Base-by-base conservation (phyloP, 2,329 filamentous ascomycete genomes). In the Pseudogymnoascus sp. region DNA sequence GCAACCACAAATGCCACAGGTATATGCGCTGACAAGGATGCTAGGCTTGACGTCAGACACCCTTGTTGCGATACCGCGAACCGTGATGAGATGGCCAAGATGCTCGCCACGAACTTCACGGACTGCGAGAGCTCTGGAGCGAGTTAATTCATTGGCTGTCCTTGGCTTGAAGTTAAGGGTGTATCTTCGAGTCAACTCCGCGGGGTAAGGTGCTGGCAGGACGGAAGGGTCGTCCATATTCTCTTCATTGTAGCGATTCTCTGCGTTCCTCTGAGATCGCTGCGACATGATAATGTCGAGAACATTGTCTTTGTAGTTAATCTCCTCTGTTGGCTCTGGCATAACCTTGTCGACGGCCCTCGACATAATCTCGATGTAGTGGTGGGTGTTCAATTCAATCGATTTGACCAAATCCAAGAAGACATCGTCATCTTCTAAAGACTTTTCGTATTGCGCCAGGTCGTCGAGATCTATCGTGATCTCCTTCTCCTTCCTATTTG, bases 31-130 rank as follows among this genome's bases (percentile, higher is more conserved):
- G 72, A 99, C 95, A 72, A 93, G 89, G n/a, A 97, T 90, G 9
- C 94, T 87, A 37, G 94, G 94, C 80, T 99, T 99, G 69, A 99
- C 94, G 72, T 99, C 94, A 1, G 94, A 97, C 1, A 97, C 94
- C 71, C 94, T 84, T 1, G 94, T 99, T 2, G 92, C 87, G 66
- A 99, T 99, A 66, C 92, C 93, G 63, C 94, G 87, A 58, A 99
- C 84, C 4, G 94, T 97, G 73, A 99, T 97, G 65, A 99, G 83
- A 69, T 90, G 87, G 58, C 94, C 94, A 2, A 99, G 82, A 73
- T 99, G 90, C 69, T 97, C 92, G 68, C 93, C 94, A 42, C 90
- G 87, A 31, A 99, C 90, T 71, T 97, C 87, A 67, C 94, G 87
- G 31, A 99, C 94, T n/a, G 94, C 92, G 63, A 97, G 78, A 1